phyloP scores from a whole-genome alignment of 371 early-diverging fungal species.

The Mucor lusitanicus region DNA sequence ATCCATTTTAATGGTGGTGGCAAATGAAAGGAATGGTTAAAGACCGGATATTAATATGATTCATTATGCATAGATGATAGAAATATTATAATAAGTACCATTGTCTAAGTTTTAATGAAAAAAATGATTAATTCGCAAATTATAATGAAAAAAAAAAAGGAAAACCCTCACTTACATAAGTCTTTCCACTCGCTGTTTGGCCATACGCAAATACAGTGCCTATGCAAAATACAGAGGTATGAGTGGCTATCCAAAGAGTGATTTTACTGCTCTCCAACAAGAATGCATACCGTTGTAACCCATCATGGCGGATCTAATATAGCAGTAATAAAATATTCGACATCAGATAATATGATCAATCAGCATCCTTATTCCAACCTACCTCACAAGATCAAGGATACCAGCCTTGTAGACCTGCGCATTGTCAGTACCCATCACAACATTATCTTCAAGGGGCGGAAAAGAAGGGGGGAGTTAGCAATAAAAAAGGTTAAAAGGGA shows the following conservation, averaged over 20 bases:
- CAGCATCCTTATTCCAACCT: slow-evolving; percentile 1
- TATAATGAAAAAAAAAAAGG: neutral
- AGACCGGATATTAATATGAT: neutral
- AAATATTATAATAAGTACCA: slow-evolving; percentile 17
- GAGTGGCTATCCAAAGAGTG: too few relatives aligned
- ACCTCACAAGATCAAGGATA: slow-evolving; percentile 38
- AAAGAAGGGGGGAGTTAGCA: too few relatives aligned
- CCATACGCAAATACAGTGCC: slow-evolving; percentile 94
- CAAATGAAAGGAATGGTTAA: neutral
- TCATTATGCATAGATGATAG: neutral
- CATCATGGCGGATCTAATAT: slow-evolving; percentile 46
- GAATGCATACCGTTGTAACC: slow-evolving; percentile 56
- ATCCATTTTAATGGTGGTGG: neutral
- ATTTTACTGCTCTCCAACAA: neutral
- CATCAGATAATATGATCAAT: neutral
- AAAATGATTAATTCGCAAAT: neutral
- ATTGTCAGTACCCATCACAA: slow-evolving; percentile 26
- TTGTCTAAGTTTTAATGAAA: slow-evolving; percentile 22
- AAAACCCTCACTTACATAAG: slow-evolving; percentile 57
- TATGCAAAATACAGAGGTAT: slow-evolving; percentile 8
- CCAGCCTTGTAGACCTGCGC: slow-evolving; percentile 31
- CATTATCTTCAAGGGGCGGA: slow-evolving; percentile 16
- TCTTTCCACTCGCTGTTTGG: slow-evolving; percentile 98
- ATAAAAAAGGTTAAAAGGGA: neutral
- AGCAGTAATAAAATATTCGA: neutral